Base-by-base conservation (phyloP, 2,329 filamentous ascomycete species). In the Falciphora oryzae region DNA sequence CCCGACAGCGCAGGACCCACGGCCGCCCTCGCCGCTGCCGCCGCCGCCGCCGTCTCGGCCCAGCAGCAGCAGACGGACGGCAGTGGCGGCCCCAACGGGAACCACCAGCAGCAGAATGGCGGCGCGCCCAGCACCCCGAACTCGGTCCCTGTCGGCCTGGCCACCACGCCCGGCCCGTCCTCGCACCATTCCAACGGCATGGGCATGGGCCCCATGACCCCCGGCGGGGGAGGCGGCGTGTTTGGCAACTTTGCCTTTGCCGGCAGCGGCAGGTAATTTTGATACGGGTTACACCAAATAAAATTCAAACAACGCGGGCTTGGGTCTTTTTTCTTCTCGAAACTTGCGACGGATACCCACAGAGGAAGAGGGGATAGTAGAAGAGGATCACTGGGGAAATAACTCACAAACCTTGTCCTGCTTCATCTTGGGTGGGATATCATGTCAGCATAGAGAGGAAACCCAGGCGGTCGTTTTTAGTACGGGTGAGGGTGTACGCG, bases 131-230 rank as follows among this genome's bases (percentile, higher is more conserved):
- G 80, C 70, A 84, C 83, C 53, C 87, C 90, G 0, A 90, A 87
- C 73, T 92, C 89, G 81, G 84, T 66, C 79, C 83, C 10, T 84
- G 73, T 69, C 56, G 72, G 70, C 0, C 69, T 75, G 18, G 73
- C 84, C 18, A 86, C 81, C 73, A 88, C 86, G 18, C 89, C 93
- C 1, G 92, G 89, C 72, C 94, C 91, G 16, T 89, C 73, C 66
- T 80, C 74, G 67, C 76, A 85, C 68, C 83, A 86, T 75, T 85
- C 80, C 68, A 88, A 82, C 72, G 84, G 79, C 63, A 77, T 81
- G 72, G 76, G 83, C 63, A 86, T 89, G 74, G 89, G 89, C 3
- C 85, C 89, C 50, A 88, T 93, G 83, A 95, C 92, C 10, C 92
- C 92, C 1, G 90, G 91, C 31, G 89, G 87, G 27, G 87, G 87